These are phyloP conservation scores for Saccharomycopsis vini DNA, from an alignment of 805 yeast genomes.

Conservation along the genomic window DNA sequence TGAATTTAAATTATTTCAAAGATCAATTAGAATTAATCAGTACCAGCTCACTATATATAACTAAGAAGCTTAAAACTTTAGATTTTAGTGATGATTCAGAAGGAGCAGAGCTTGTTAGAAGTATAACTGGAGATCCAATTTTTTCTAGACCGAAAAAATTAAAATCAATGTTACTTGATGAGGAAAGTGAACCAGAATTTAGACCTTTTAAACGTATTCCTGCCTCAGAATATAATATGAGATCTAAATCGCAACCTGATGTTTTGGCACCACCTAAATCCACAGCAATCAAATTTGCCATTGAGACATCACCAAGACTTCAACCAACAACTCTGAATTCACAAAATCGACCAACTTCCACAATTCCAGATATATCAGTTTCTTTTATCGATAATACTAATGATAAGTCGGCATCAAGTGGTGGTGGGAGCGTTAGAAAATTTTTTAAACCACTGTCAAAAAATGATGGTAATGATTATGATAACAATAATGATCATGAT, in stretches of 20 bases:
- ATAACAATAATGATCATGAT: no score
- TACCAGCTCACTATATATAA: slow-evolving; percentile 21
- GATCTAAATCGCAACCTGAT: no score
- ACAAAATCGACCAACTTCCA: no score
- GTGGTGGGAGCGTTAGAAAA: no score
- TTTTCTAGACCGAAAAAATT: slow-evolving; percentile 8
- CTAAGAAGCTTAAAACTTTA: slow-evolving; percentile 18
- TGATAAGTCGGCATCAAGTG: no score
- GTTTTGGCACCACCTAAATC: background rate
- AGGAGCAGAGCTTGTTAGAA: slow-evolving; percentile 33
- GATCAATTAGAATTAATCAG: slow-evolving; percentile 20
- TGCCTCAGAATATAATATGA: slow-evolving; percentile 10
- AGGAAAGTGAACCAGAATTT: background rate
- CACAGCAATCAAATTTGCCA: background rate
- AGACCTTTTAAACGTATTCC: slow-evolving; percentile 8
- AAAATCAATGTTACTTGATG: slow-evolving; percentile 16
- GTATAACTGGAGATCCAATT: slow-evolving; percentile 29
- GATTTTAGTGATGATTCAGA: slow-evolving; percentile 31
- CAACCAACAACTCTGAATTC: no score
- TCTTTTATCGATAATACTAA: no score
- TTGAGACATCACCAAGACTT: no score
- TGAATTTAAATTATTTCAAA: slow-evolving; percentile 18
- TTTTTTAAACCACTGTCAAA: no score
- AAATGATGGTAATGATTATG: no score
- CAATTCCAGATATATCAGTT: no score